Evolutionary conservation across 768 basidiomycete species (phyloP).

Genomic region (Tricholoma terreum): DNA sequence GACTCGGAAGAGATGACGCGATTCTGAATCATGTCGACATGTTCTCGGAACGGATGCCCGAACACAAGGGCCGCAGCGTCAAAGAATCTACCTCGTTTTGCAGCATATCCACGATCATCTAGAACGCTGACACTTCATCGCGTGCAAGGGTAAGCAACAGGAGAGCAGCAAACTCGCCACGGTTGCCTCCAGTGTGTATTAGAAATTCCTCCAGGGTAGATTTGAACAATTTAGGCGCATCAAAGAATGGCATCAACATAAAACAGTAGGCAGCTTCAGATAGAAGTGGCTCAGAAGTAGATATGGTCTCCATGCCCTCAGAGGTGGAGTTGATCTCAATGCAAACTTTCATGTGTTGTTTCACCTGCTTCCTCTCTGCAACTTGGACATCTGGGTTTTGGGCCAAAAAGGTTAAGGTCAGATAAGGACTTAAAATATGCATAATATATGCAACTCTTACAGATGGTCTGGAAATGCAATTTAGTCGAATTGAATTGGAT

Average conservation of each 20-base stretch:
- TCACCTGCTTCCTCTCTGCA: not conserved
- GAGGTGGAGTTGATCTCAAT: not conserved
- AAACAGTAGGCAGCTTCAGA: slow-evolving; percentile 25
- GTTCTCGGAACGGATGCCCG: not conserved
- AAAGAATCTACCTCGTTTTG: not conserved
- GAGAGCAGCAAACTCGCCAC: slow-evolving; percentile 21
- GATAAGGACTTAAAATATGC: too few species aligned
- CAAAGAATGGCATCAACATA: slow-evolving; percentile 11
- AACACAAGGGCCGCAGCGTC: not conserved
- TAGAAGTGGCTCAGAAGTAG: slow-evolving; percentile 26
- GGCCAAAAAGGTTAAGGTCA: too few species aligned
- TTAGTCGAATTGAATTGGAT: not conserved
- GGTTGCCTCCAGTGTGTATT: slow-evolving; percentile 19
- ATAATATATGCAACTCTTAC: too few species aligned
- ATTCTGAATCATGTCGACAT: not conserved
- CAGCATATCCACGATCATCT: not conserved
- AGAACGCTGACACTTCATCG: slow-evolving; percentile 8
- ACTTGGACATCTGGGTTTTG: not conserved
- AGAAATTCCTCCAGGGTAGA: slow-evolving; percentile 12
- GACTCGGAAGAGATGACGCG: not conserved
- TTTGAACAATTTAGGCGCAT: slow-evolving; percentile 9
- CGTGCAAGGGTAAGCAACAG: slow-evolving; percentile 21
- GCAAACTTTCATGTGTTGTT: not conserved
- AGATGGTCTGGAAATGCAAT: too few species aligned
- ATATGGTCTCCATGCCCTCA: slow-evolving; percentile 21